A percentile compares a stretch with the other conserved stretches of the same genome.
Conservation (phyloP, 352 stramenopile species). For the Phytopythium sindhum region DNA sequence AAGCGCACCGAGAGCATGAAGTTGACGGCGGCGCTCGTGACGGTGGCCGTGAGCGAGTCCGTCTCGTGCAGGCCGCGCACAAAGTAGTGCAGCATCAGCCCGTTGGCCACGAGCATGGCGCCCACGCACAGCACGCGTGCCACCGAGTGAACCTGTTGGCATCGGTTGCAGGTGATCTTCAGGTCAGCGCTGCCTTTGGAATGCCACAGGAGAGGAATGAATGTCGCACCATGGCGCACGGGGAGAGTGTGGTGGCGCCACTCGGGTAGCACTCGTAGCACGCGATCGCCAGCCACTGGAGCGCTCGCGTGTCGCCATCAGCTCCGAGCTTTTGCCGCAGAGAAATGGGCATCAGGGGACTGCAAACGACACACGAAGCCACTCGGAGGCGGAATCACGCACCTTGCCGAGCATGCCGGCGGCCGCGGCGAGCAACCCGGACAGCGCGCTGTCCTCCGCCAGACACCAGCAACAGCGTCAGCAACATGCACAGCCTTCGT, state of each 20-base stretch:
- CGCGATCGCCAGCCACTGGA: slow-evolving; percentile 20
- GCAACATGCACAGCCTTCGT: neutral
- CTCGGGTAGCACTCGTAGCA: slow-evolving; percentile 15
- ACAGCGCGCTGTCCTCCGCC: slow-evolving; percentile 32
- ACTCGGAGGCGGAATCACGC: neutral
- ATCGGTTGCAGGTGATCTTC: neutral
- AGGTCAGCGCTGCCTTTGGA: neutral
- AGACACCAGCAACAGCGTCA: neutral
- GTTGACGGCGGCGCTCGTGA: slow-evolving; percentile 78
- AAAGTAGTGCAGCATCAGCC: slow-evolving; percentile 79
- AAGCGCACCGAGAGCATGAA: slow-evolving; percentile 67
- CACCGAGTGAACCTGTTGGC: slow-evolving; percentile 18
- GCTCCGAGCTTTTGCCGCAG: slow-evolving; percentile 24
- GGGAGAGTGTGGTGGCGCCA: neutral
- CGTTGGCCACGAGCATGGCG: slow-evolving; percentile 72
- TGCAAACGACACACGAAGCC: neutral
- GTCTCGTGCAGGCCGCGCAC: slow-evolving; percentile 81
- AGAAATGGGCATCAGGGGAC: neutral
- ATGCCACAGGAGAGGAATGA: neutral
- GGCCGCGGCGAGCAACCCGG: slow-evolving; percentile 49
- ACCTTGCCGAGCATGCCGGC: slow-evolving; percentile 62
- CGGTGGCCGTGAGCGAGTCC: slow-evolving; percentile 81
- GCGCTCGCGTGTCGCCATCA: slow-evolving; percentile 22
- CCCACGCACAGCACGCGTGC: slow-evolving; percentile 51
- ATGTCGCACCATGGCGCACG: slow-evolving; percentile 11